Base-by-base conservation (phyloP, 1,139 yeast species). In the Taphrina populina region DNA sequence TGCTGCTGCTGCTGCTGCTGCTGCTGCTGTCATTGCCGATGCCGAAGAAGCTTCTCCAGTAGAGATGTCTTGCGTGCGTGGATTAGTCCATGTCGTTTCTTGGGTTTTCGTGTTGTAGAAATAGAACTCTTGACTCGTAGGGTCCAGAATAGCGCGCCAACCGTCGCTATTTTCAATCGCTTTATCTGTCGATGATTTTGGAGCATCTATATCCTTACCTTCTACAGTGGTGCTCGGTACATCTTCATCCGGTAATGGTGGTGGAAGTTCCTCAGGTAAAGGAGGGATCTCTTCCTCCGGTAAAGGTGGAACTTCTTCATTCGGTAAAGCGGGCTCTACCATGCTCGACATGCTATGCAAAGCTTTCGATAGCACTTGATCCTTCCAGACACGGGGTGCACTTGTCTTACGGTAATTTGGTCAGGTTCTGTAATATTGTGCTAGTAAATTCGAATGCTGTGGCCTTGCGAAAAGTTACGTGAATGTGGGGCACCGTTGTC, bases 81-180 rank as follows among this genome's bases (percentile, higher is more conserved):
- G 68, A 43, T 65, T 65, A 27, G 56, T 57, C 69, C 69, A 67
- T 3, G 69, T 67, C 3, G 66, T 65, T 46, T 60, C 65, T 13
- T 60, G 45, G 5, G 68, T 66, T 41, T 57, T 44, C 26, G 61
- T 57, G 56, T 67, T 67, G 63, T 64, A 62, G 44, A 66, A 67
- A 32, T 65, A 66, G 58, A 64, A 66, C 20, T 62, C 59, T 8
- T 57, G 57, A 13, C 52, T 47, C 2, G 56, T 33, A n/a, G 59
- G 59, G 34, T 67, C 70, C 57, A 61, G 64, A n/a, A 67, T 35
- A 0, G 70, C 68, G 36, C 64, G 63, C 70, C 70, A 67, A 3
- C 67, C 69, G 53, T 66, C 69, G 20, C 64, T 21, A 15, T 19
- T 37, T 3, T 17, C 3, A 21, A 11, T 13, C 13, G 10, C 36